phyloP scores from a whole-genome alignment of 495 filamentous ascomycete species.

The Aspergillus mulundensis region DNA sequence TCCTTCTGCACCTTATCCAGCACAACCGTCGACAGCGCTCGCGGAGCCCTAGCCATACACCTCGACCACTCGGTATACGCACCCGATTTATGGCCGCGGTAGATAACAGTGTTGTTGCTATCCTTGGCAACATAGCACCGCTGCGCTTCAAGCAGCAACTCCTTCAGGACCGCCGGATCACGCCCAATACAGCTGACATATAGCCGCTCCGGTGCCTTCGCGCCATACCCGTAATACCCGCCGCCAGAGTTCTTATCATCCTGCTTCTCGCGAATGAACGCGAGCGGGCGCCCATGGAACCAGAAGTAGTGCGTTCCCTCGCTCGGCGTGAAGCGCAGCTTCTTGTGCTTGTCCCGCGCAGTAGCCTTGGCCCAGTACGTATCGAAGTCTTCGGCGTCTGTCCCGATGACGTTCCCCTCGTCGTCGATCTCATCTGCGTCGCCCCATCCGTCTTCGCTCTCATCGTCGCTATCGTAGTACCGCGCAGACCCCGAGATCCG shows the following conservation, averaged over 20 bases:
- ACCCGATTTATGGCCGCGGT: slow-evolving; percentile 46
- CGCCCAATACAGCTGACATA: slow-evolving; percentile 64
- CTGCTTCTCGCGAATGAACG: slow-evolving; percentile 48
- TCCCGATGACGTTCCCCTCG: slow-evolving; percentile 13
- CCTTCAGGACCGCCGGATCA: slow-evolving; percentile 59
- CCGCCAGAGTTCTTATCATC: slow-evolving; percentile 18
- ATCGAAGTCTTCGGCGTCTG: slow-evolving; percentile 22
- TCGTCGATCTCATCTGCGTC: slow-evolving; percentile 44
- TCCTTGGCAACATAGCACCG: slow-evolving; percentile 54
- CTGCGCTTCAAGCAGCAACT: slow-evolving; percentile 62
- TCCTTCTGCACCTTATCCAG: slow-evolving; percentile 72
- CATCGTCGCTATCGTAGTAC: slow-evolving; percentile 38
- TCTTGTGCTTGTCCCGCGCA: slow-evolving; percentile 52
- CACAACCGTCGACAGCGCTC: slow-evolving; percentile 80
- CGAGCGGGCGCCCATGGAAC: slow-evolving; percentile 52
- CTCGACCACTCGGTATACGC: slow-evolving; percentile 54
- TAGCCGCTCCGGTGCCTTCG: slow-evolving; percentile 50
- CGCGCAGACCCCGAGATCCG: slow-evolving; percentile 48
- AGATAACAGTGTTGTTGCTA: slow-evolving; percentile 61
- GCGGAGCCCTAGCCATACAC: slow-evolving; percentile 63
- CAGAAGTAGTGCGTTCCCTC: slow-evolving; percentile 64
- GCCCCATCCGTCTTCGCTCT: slow-evolving; percentile 22
- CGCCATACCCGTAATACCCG: slow-evolving; percentile 22
- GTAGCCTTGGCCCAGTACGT: slow-evolving; percentile 48
- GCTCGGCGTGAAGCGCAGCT: slow-evolving; percentile 59